Evolutionary conservation across 2,329 filamentous ascomycete species (phyloP), one percentile per base, ranked within the genome.

Genomic region (Phialemoniopsis sp.): DNA sequence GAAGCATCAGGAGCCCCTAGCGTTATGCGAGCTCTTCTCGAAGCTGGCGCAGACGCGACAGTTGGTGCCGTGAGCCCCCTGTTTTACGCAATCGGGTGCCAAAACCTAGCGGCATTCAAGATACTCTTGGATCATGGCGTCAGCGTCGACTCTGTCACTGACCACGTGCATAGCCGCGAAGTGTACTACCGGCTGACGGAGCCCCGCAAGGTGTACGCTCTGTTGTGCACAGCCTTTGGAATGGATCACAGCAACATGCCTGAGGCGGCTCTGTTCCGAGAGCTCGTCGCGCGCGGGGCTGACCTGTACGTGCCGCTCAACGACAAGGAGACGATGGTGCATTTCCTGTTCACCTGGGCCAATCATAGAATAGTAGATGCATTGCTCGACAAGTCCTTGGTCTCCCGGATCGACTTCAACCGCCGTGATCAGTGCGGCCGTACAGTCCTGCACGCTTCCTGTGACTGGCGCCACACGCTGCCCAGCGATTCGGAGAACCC

Each of bases 401-500:
- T 39, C 4, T 29, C 16, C 5, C 16, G 28, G 10, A 46, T 52
- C 29, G 40, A 53, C 43, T 50, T 51, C 39, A 44, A 50, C 31
- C 31, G 32, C n/a, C 42, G 42, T 29, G 52, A 53, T 18, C 33
- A 39, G 16, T 29, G 35, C 8, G 47, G 49, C 10, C 29, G 46
- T 12, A 52, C 47, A 4, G 39, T 52, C 18, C 41, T 54, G 28
- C 39, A 48, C n/a, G 46, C 50, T 14, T 42, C 47, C 2, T 50
- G 49, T 29, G 40, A 48, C 18, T 49, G 40, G 41, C 36, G 32
- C 12, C 33, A 43, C n/a, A 14, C 13, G 29, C 35, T 47, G 1
- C 43, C 40, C 13, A 46, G 42, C 8, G 46, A 46, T 38, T 13
- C 38, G 19, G n/a, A n/a, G n/a, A n/a, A n/a, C n/a, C n/a, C n/a